Percentiles rank a stretch among this genome's conserved stretches.
phyloP scores from a whole-genome alignment of 2,329 filamentous ascomycete species.

The Alternaria incomplexa region DNA sequence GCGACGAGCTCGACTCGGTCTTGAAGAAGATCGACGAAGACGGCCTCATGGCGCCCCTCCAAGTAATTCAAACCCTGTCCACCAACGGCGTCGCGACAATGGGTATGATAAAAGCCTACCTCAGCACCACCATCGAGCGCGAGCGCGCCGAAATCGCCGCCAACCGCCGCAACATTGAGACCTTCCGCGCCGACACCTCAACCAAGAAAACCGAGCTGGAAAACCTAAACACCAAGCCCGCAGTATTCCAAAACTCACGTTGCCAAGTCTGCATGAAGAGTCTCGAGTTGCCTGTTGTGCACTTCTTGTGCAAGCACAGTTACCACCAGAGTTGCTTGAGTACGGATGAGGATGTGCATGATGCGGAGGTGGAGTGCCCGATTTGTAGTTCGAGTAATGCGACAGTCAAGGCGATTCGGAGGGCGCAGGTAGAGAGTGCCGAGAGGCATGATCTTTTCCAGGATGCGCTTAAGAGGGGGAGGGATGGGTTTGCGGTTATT shows the following conservation, averaged over 20 bases:
- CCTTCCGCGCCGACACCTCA: slow-evolving; percentile 83
- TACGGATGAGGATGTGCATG: slow-evolving; percentile 63
- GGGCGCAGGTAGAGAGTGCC: slow-evolving; percentile 84
- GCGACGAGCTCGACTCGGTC: slow-evolving; percentile 79
- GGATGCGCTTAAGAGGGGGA: slow-evolving; percentile 75
- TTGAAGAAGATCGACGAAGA: slow-evolving; percentile 87
- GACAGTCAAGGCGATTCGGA: slow-evolving; percentile 84
- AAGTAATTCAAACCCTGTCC: slow-evolving; percentile 91
- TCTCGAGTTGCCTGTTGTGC: slow-evolving; percentile 87
- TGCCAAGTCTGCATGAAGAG: slow-evolving; percentile 81
- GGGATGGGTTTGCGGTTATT: slow-evolving; percentile 86
- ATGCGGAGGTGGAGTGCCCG: slow-evolving; percentile 78
- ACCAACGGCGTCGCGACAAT: slow-evolving; percentile 87
- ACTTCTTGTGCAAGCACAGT: slow-evolving; percentile 96
- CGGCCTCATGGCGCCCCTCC: slow-evolving; percentile 90
- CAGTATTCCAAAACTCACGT: slow-evolving; percentile 87
- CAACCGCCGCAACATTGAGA: slow-evolving; percentile 83
- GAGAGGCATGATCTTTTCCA: slow-evolving; percentile 89
- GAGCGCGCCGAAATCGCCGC: slow-evolving; percentile 83
- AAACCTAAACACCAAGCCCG: slow-evolving; percentile 78
- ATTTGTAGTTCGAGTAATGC: slow-evolving; percentile 83
- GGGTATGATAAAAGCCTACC: slow-evolving; percentile 95
- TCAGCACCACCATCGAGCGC: slow-evolving; percentile 84
- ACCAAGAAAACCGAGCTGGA: slow-evolving; percentile 78
- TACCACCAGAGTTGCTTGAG: slow-evolving; percentile 94